phyloP scores from a whole-genome alignment of 129 eudicot species.

The Helianthus annuus region DNA sequence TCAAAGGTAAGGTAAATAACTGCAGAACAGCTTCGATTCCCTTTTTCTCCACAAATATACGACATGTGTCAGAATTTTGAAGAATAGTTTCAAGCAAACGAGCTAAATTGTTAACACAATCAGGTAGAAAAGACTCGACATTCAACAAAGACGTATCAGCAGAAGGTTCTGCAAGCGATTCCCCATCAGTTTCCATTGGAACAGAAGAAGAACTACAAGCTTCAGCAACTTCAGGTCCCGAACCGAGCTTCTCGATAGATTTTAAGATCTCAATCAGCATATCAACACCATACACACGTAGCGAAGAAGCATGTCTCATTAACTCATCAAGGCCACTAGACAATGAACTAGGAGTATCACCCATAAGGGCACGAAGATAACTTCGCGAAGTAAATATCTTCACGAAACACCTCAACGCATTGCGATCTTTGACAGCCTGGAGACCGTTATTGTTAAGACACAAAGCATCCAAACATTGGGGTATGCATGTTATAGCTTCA shows the following conservation, averaged over 20 bases:
- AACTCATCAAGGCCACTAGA: constrained; percentile 96
- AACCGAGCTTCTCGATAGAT: constrained; percentile 69
- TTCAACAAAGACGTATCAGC: neutral
- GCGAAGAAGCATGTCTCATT: constrained; percentile 89
- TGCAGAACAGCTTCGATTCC: constrained; percentile 89
- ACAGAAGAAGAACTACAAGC: constrained; percentile 39
- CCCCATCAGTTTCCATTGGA: constrained; percentile 89
- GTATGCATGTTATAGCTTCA: constrained; percentile 97
- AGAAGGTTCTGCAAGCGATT: constrained; percentile 16
- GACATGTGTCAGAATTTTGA: constrained; percentile 93
- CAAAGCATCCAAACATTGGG: constrained; percentile 97
- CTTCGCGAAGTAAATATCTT: constrained; percentile 79
- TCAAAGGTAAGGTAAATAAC: constrained; percentile 66
- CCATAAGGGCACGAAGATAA: constrained; percentile 80
- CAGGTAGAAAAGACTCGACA: constrained; percentile 77
- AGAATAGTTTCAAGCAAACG: constrained; percentile 92
- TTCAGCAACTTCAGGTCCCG: constrained; percentile 57
- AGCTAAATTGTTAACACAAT: constrained; percentile 79
- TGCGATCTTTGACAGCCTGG: constrained; percentile 88
- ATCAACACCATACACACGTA: constrained; percentile 93
- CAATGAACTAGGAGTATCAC: constrained; percentile 77
- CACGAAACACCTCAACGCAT: constrained; percentile 95
- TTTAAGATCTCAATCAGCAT: constrained; percentile 85
- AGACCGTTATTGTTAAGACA: constrained; percentile 88
- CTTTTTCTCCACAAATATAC: constrained; percentile 84